These are phyloP conservation scores for Saccharomyces hybrid DNA, from an alignment of 1,139 yeast species.

Conservation along the genomic window DNA sequence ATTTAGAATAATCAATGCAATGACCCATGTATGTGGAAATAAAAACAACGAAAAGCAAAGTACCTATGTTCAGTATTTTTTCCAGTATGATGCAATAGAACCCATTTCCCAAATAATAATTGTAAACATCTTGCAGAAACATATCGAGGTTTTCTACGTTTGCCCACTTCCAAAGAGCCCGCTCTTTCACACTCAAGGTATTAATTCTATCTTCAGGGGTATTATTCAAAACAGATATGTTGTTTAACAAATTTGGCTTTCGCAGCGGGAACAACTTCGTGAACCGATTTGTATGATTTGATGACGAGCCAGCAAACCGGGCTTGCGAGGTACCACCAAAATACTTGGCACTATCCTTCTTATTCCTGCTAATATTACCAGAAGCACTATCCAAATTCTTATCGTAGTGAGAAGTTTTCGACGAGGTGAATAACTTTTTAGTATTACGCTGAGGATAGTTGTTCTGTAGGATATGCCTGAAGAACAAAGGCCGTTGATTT, in stretches of 20 bases:
- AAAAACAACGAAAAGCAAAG: slow-evolving; percentile 68
- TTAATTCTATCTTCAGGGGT: slow-evolving; percentile 25
- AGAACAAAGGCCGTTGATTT: slow-evolving; percentile 13
- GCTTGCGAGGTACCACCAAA: neutral
- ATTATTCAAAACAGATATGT: slow-evolving; percentile 25
- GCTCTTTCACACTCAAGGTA: slow-evolving; percentile 52
- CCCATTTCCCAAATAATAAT: slow-evolving; percentile 82
- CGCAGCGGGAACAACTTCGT: slow-evolving; percentile 8
- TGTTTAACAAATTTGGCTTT: slow-evolving; percentile 23
- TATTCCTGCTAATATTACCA: neutral
- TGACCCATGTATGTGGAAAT: slow-evolving; percentile 74
- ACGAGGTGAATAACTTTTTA: neutral
- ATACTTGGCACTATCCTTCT: neutral
- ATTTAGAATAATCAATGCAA: slow-evolving; percentile 65
- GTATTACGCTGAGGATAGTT: neutral
- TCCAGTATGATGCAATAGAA: slow-evolving; percentile 64
- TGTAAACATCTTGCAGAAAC: slow-evolving; percentile 74
- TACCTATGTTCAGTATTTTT: slow-evolving; percentile 57
- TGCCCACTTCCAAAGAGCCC: slow-evolving; percentile 94
- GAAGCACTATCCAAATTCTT: neutral
- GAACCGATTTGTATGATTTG: neutral
- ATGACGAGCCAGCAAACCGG: neutral
- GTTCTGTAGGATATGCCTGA: neutral
- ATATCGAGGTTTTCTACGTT: slow-evolving; percentile 86
- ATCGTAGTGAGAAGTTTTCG: neutral